Evolutionary conservation across 2,329 filamentous ascomycete species (phyloP), one percentile per base, ranked within the genome.

Genomic region (Clarireedia homoeocarpa): DNA sequence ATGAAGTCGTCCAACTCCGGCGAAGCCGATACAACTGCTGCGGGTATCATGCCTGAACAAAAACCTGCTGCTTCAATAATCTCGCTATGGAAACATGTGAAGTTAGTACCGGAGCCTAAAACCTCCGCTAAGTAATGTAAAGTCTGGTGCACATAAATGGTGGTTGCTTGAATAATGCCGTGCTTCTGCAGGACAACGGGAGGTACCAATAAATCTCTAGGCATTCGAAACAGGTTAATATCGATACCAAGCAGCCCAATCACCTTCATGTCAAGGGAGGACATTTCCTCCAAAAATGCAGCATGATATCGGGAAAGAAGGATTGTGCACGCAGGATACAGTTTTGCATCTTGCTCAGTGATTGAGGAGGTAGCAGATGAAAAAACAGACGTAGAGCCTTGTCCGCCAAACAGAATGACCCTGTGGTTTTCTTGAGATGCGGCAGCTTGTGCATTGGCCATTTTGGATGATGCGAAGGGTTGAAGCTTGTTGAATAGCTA

Each of bases 51-150:
- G 15, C 39, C 39, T 1, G 39, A 42, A 42, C 39, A 42, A 20
- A 42, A 42, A 2, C 39, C 39, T 6, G 39, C 7, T 17, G 39
- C 17, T 20, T 42, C 39, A 2, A 42, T 6, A 42, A 42, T 20
- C 9, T 42, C 15, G 17, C 17, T 17, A 10, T n/a, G n/a, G 17
- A 42, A 42, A n/a, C 1, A 2, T 14, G 15, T 6, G 39, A 26
- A 45, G 27, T 46, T 7, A n/a, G 0, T 26, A n/a, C n/a, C 20
- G 24, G 17, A 14, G 23, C 39, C 39, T 6, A 34, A 5, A 17
- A 27, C 44, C 12, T 52, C 36, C 7, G 50, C 50, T 15, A 39
- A n/a, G 27, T 52, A 52, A 39, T 52, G 50, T n/a, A 52, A 24
- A 24, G 42, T 23, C 34, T 52, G 50, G 26, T 20, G n/a, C 14